phyloP scores from a whole-genome alignment of 139 green algal genomes.

The Tetraselmis chui region DNA sequence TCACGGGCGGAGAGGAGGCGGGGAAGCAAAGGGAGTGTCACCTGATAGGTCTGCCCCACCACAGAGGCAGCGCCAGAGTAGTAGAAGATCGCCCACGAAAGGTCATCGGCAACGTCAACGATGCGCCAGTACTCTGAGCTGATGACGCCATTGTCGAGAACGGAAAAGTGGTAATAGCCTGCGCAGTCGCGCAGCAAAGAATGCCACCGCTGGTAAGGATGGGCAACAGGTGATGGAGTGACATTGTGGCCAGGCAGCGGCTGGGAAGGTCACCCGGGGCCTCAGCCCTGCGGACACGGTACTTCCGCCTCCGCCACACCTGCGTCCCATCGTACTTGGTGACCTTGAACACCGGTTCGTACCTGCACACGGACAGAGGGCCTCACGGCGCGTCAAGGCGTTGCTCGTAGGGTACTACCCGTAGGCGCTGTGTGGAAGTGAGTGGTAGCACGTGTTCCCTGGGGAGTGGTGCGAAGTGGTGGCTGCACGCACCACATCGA shows the following conservation, averaged over 20 bases:
- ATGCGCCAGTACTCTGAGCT: slow-evolving; percentile 68
- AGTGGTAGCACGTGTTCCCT: no score
- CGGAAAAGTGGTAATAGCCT: slow-evolving; percentile 49
- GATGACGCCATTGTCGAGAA: slow-evolving; percentile 91
- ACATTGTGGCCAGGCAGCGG: no score
- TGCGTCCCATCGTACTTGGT: slow-evolving; percentile 58
- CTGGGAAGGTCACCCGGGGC: neutral
- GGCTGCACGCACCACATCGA: slow-evolving; percentile 60
- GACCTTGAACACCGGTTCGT: slow-evolving; percentile 76
- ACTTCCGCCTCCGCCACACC: slow-evolving; percentile 78
- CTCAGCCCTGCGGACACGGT: slow-evolving; percentile 55
- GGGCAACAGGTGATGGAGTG: no score
- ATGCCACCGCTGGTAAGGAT: neutral
- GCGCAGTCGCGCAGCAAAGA: neutral
- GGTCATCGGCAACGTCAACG: slow-evolving; percentile 71
- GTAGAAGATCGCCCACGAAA: slow-evolving; percentile 76
- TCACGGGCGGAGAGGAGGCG: slow-evolving; percentile 12
- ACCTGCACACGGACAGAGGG: slow-evolving; percentile 28
- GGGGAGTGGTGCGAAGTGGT: no score
- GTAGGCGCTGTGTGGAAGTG: no score
- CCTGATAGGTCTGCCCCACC: slow-evolving; percentile 27
- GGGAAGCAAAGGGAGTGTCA: neutral
- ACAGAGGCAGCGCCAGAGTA: slow-evolving; percentile 60
- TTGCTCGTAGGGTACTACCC: no score
- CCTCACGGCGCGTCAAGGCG: no score